Evolutionary conservation across 1,139 yeast species (phyloP), one percentile per base, ranked within the genome.

Genomic region (Magnusiomyces tetraspermus): DNA sequence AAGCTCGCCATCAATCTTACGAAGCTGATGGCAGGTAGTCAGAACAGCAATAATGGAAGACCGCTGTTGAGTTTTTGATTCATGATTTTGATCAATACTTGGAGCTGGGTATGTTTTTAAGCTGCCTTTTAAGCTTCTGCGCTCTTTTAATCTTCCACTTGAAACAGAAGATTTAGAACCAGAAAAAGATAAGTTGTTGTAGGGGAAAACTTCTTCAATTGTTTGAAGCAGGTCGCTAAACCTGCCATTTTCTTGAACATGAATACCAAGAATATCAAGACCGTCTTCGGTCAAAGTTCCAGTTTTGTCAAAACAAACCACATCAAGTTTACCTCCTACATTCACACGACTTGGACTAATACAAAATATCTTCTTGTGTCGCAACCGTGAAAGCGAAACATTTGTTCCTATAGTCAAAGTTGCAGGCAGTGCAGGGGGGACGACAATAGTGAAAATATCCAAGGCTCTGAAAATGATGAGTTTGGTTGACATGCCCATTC

Each of bases 211-310:
- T 1, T 65, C 69, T 2, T 67, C 65, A 5, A 74, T 68, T 41
- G 66, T 60, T 1, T 66, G 64, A 3, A 73, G 63, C 51, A 84
- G 60, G 0, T 73, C 76, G 45, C 75, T 80, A 58, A 77, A 80
- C 55, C 76, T 76, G 46, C 76, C 72, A 1, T 50, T 50, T 17
- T 52, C 53, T 19, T 49, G 52, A 2, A 52, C 54, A 62, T 87
- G 95, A 17, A 90, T 81, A 2, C 98, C 98, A 62, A 89, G 74
- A 5, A 94, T 88, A 66, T 90, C 97, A 49, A 92, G 73, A 0
- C 97, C 98, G 67, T 92, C 98, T 65, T 92, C 98, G 0, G 99
- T 92, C 59, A 92, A 73, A 0, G 99, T 92, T 1, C 99, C 99
- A 0, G 99, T 92, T 66, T 92, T 92, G 70, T 92, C 99, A 69